Percentiles rank a stretch among this genome's conserved stretches.
Evolutionary conservation across 225 moss, liverwort and hornwort species (phyloP).

Genomic region (Antitrichia curtipendula): DNA sequence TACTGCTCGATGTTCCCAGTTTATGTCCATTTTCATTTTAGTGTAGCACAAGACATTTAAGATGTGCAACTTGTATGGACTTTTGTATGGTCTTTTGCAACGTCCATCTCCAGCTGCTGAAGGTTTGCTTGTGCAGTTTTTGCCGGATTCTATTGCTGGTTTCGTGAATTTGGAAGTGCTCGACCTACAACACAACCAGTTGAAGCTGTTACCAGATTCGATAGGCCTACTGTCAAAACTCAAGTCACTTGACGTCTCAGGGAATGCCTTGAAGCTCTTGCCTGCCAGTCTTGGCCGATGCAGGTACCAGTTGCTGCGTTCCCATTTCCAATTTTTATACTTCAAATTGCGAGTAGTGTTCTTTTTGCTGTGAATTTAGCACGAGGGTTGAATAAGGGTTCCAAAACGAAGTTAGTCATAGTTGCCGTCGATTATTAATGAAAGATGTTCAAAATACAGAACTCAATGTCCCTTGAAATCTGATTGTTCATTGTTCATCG

Average conservation of each 20-base stretch:
- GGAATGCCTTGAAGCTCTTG: conserved; percentile 30
- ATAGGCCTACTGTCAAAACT: conserved; percentile 45
- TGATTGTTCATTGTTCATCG: background rate
- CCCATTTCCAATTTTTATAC: background rate
- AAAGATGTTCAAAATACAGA: background rate
- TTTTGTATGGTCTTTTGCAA: background rate
- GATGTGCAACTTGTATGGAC: background rate
- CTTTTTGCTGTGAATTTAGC: background rate
- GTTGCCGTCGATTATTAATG: background rate
- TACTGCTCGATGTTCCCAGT: background rate
- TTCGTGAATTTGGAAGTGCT: conserved; percentile 28
- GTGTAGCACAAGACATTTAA: background rate
- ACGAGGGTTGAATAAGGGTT: background rate
- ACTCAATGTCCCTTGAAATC: background rate
- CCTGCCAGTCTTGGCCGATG: conserved; percentile 49
- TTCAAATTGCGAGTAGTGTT: background rate
- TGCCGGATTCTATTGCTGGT: conserved; percentile 49
- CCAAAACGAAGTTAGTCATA: background rate
- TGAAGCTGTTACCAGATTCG: conserved; percentile 52
- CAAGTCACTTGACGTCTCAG: conserved; percentile 41
- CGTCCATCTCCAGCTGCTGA: background rate
- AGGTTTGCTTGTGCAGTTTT: conserved; percentile 9
- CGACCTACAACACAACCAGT: conserved; percentile 47
- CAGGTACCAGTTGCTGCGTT: conserved; percentile 17
- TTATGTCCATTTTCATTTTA: background rate